Evolutionary conservation across 305 asterid species (phyloP), one percentile per base, ranked within the genome.

Genomic region (Stenogyne calaminthoides): DNA sequence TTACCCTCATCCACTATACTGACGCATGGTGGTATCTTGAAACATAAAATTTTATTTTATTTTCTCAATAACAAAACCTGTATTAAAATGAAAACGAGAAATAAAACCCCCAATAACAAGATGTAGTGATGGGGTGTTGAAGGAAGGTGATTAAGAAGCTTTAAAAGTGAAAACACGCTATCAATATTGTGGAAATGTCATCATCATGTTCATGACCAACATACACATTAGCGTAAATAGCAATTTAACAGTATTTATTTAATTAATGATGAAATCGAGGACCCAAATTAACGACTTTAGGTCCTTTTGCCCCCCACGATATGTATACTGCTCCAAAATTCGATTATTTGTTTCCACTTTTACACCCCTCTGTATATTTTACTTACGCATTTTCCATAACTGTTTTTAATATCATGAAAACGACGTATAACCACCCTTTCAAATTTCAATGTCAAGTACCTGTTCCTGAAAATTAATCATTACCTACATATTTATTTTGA

Each of bases 391-490:
- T 67, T 32, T 32, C 36, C 6, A 0, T 5, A 32, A 32, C 36
- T 27, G 1, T 27, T 59, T 32, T 60, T 36, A 14, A 40, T 20
- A 22, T 67, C 18, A 78, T 68, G 85, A 81, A 57, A 60, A 34
- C 22, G 81, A 76, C 82, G 70, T 66, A 15, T 73, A 79, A 76
- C 84, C 14, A 82, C 81, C 82, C 77, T 67, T 51, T 82, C 70
- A 73, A 39, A 74, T 67, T 51, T 82, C 70, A 73, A 39, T 66
- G 18, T 65, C 72, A 78, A 69, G 58, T 69, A 69, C 69, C 58
- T 59, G 49, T 37, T 78, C 4, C 56, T 73, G 55, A 15, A 32
- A 16, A 39, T 47, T 34, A 60, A 29, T 60, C 44, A 71, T 65
- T 10, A 66, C 73, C 25, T 20, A 52, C 67, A 16, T 40, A 12